Percentiles rank a stretch among this genome's conserved stretches.
These are phyloP conservation scores for Bullera alba DNA, from an alignment of 768 basidiomycete species.

Conservation along the genomic window DNA sequence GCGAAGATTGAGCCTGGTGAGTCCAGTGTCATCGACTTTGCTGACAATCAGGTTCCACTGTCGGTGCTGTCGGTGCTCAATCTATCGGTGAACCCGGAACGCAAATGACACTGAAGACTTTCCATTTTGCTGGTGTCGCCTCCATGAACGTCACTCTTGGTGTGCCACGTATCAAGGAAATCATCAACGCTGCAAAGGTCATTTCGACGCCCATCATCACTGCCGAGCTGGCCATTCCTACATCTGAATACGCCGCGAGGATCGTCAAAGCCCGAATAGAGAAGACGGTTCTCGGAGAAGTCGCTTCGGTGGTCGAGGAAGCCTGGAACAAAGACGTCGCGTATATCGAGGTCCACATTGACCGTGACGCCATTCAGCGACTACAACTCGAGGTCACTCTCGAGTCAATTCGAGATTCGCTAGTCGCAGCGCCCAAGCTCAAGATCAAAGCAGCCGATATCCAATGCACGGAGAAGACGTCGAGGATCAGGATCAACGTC, in stretches of 20 bases:
- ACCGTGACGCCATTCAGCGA: constrained; percentile 76
- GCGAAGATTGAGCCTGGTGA: constrained; percentile 92
- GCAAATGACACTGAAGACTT: constrained; percentile 99
- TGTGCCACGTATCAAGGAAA: constrained; percentile 99
- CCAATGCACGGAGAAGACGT: constrained; percentile 39
- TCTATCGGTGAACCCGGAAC: constrained; percentile 99
- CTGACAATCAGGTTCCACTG: constrained; percentile 68
- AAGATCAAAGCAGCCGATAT: constrained; percentile 75
- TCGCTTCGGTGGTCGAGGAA: constrained; percentile 88
- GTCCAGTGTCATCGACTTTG: constrained; percentile 3
- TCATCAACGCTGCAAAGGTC: constrained; percentile 95
- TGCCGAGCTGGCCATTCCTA: constrained; percentile 74
- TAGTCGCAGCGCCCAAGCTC: constrained; percentile 75
- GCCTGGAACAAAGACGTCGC: constrained; percentile 90
- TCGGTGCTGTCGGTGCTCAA: constrained; percentile 96
- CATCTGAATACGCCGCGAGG: constrained; percentile 84
- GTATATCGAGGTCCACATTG: constrained; percentile 87
- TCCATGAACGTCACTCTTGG: constrained; percentile 99
- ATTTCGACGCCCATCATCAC: constrained; percentile 99
- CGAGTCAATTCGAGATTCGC: constrained; percentile 88
- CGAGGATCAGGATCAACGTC: constrained; percentile 48
- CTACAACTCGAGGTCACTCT: constrained; percentile 91
- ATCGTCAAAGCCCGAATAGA: constrained; percentile 96
- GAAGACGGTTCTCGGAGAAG: constrained; percentile 89
- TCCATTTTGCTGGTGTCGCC: constrained; percentile 99